A percentile compares a stretch with the other conserved stretches of the same genome.
Conservation (phyloP, 2,329 filamentous ascomycete species). For the Drechslerella dactyloides region DNA sequence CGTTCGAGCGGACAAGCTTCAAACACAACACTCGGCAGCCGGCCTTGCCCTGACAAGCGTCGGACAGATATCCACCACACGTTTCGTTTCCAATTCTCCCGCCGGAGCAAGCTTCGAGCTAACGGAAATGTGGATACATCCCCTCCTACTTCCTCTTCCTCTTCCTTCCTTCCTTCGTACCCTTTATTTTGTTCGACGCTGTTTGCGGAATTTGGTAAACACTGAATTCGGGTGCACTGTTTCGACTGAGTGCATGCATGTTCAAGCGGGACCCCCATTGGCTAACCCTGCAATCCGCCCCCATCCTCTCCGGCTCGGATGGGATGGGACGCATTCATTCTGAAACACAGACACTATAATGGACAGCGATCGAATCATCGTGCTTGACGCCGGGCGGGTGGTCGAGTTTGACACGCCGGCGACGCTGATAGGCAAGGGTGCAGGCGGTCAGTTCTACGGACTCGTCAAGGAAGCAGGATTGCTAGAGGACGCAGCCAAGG, state of each 20-base stretch:
- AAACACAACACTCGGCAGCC: not conserved
- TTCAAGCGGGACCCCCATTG: conserved; percentile 10
- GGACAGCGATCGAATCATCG: conserved; percentile 84
- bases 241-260: too few species aligned
- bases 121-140: too few species aligned
- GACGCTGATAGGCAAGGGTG: conserved; percentile 75
- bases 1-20: conserved; percentile 1
- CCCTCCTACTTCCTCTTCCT: too few species aligned
- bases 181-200: too few species aligned
- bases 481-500: conserved; percentile 45
- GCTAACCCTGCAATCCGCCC: conserved; percentile 10
- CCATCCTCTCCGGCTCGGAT: not conserved
- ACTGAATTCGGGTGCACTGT: conserved; percentile 3
- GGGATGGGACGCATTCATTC: not conserved
- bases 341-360: conserved; percentile 74
- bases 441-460: conserved; percentile 75
- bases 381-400: conserved; percentile 87
- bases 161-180: too few species aligned
- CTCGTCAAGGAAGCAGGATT: conserved; percentile 90
- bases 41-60: too few species aligned
- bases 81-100: too few species aligned
- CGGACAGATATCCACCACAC: conserved; percentile 1
- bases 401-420: conserved; percentile 89
- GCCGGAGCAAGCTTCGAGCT: too few species aligned
- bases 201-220: conserved; percentile 33